These are phyloP conservation scores for Tetrapisispora fleetii DNA, from an alignment of 805 yeast species.

Conservation along the genomic window DNA sequence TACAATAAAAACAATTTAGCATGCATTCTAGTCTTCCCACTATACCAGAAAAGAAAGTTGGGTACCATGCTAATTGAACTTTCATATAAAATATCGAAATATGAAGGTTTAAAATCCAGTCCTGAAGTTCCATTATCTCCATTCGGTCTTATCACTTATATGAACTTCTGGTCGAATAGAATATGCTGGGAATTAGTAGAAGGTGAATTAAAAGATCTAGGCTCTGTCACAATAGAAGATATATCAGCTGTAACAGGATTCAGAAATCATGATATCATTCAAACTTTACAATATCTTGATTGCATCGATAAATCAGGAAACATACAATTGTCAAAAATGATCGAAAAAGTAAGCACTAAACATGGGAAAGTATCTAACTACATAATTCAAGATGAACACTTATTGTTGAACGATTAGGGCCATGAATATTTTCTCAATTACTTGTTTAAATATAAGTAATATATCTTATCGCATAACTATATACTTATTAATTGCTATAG, in stretches of 20 bases:
- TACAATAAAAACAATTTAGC: constrained; percentile 78
- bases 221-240: constrained; percentile 35
- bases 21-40: constrained; percentile 86
- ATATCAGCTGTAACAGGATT: constrained; percentile 53
- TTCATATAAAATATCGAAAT: constrained; percentile 65
- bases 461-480: background rate
- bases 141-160: constrained; percentile 65
- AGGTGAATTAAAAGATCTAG: constrained; percentile 30
- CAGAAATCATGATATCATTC: constrained; percentile 48
- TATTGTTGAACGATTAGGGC: constrained; percentile 18
- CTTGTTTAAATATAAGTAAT: background rate
- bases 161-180: constrained; percentile 62
- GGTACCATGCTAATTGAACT: constrained; percentile 78
- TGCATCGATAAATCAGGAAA: constrained; percentile 26
- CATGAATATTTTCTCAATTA: background rate
- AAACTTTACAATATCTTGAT: constrained; percentile 49
- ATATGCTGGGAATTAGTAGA: constrained; percentile 36
- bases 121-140: constrained; percentile 89
- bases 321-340: background rate
- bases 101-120: constrained; percentile 60
- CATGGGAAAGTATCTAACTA: constrained; percentile 3
- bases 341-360: background rate
- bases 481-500: background rate
- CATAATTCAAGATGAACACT: constrained; percentile 18
- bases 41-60: constrained; percentile 67